Base-by-base conservation (phyloP, 2,329 filamentous ascomycete species). In the Diaporthe eres region DNA sequence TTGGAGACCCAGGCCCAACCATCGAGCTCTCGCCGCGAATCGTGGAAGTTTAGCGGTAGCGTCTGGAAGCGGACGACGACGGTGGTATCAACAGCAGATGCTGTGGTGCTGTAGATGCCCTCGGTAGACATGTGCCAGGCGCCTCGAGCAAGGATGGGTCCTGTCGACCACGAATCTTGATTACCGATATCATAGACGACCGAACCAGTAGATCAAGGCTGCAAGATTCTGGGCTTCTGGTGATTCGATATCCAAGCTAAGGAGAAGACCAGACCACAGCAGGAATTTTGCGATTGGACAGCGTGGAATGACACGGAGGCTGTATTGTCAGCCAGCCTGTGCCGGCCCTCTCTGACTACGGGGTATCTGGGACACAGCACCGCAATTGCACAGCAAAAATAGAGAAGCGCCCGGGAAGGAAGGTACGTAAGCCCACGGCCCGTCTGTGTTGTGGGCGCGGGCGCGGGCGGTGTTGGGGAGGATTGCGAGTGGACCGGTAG, bases 311-410 rank as follows among this genome's bases (percentile, higher is more conserved):
- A 51, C 53, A 75, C 75, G 75, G 73, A 75, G 75, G 75, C 75
- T 77, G 70, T 63, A 37, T 67, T 77, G 34, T 75, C 76, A 77
- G 65, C 65, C 65, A 70, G 74, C 73, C 47, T 71, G 70, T 75
- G 65, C 49, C 65, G 37, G 70, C 74, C 76, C 74, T 77, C 74
- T 77, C 58, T 39, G 47, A 51, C 49, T 70, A 51, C 39, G 65
- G 65, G 31, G 31, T 31, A 37, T 53, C 31, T 68, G 47, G 47
- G 47, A 49, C 34, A 65, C 61, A 57, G 31, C 55, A 65, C 63
- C 76, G 67, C 74, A 75, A 67, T 60, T 51, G 28, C 34, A 75
- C 70, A 34, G 58, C 58, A 42, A 67, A 75, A 75, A 73, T 75
- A 77, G 76, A 73, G 55, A 74, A 47, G 71, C 51, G 70, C 68